A percentile compares a stretch with the other conserved stretches of the same genome.
These are phyloP conservation scores for Sergeia podlipaevii DNA, from an alignment of 208 protist species.

Conservation along the genomic window DNA sequence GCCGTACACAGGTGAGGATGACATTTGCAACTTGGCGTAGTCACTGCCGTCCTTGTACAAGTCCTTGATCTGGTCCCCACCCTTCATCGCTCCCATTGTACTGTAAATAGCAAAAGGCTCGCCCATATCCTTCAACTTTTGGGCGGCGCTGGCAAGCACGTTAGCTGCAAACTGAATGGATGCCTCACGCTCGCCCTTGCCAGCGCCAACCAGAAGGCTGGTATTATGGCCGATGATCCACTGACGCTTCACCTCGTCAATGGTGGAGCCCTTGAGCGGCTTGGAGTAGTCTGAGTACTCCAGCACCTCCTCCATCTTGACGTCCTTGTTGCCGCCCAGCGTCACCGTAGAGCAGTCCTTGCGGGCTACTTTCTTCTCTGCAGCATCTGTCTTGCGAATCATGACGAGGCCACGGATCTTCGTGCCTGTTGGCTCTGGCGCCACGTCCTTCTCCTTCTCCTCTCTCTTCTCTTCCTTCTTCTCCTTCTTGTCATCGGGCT, in stretches of 20 bases:
- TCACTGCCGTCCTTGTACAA: slow-evolving; percentile 47
- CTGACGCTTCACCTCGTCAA: slow-evolving; percentile 42
- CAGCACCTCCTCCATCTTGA: slow-evolving; percentile 50
- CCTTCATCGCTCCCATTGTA: slow-evolving; percentile 51
- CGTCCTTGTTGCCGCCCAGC: slow-evolving; percentile 21
- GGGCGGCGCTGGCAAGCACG: slow-evolving; percentile 45
- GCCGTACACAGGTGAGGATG: slow-evolving; percentile 68
- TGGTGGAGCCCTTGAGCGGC: slow-evolving; percentile 25
- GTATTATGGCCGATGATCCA: slow-evolving; percentile 64
- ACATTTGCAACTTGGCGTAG: slow-evolving; percentile 40
- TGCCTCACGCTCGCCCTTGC: slow-evolving; percentile 20
- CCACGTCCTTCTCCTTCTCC: background rate
- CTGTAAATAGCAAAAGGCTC: slow-evolving; percentile 53
- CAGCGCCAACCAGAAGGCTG: slow-evolving; percentile 39
- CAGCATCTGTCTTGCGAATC: slow-evolving; percentile 25
- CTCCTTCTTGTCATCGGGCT: background rate
- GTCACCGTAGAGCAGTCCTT: slow-evolving; percentile 40
- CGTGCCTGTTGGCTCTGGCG: slow-evolving; percentile 16
- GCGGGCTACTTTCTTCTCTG: slow-evolving; percentile 26
- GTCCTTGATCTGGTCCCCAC: slow-evolving; percentile 40
- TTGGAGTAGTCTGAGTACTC: slow-evolving; percentile 27
- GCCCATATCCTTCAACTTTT: slow-evolving; percentile 30
- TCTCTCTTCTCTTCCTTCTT: slow-evolving; percentile 18
- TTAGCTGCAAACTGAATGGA: slow-evolving; percentile 30
- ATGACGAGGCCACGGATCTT: slow-evolving; percentile 38